Evolutionary conservation across 2,329 filamentous ascomycete genomes (phyloP).

Genomic region (Colletotrichum musae): DNA sequence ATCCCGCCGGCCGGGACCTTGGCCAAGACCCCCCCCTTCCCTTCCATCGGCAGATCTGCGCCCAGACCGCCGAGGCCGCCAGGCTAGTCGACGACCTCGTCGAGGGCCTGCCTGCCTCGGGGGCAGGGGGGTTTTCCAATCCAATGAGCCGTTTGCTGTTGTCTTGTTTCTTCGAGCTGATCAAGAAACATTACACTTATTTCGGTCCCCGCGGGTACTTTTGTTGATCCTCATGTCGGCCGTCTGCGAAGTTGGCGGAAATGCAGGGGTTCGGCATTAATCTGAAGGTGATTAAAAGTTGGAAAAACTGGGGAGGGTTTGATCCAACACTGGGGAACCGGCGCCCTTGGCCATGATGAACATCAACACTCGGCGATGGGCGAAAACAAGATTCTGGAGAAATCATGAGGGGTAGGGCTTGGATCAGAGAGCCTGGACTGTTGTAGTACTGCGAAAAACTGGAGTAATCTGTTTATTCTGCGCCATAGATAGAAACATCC

Average conservation of each 20-base stretch:
- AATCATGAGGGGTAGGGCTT: no score
- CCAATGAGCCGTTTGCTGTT: neutral
- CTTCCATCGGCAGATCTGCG: neutral
- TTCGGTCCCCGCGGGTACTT: neutral
- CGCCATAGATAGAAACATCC: no score
- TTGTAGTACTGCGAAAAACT: no score
- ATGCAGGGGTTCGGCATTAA: neutral
- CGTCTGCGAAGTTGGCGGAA: neutral
- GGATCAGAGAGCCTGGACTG: no score
- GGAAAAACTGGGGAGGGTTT: neutral
- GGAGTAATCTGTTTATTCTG: no score
- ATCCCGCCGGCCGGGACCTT: constrained; percentile 4
- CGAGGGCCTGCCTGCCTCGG: no score
- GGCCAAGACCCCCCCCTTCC: neutral
- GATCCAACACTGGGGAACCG: neutral
- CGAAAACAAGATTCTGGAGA: no score
- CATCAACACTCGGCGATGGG: no score
- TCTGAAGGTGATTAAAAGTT: neutral
- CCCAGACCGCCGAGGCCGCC: neutral
- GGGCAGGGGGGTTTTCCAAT: no score
- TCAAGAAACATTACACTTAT: neutral
- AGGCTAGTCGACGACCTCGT: neutral
- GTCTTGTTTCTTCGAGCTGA: neutral
- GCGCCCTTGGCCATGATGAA: neutral
- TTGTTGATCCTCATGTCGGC: neutral